Percentiles rank a stretch among this genome's conserved stretches.
Conservation (phyloP, 2,329 filamentous ascomycete species). For the Sclerotinia minor region DNA sequence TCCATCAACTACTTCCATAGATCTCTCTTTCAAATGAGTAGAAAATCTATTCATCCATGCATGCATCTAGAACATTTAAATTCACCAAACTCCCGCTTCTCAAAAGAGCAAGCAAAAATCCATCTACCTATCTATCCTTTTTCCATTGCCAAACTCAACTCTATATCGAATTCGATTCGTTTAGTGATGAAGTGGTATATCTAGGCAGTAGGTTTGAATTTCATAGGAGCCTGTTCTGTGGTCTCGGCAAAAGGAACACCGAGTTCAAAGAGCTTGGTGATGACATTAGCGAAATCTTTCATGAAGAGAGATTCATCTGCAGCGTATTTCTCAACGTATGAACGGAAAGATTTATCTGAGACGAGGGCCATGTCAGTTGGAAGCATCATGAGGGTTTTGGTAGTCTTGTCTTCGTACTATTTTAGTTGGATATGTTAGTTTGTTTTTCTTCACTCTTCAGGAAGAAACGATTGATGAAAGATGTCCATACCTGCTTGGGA, state of each 20-base stretch:
- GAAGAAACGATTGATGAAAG: background rate
- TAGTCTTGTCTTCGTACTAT: slow-evolving; percentile 81
- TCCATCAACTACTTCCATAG: background rate
- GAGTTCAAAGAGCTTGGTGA: slow-evolving; percentile 85
- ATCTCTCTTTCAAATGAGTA: background rate
- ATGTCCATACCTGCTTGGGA: slow-evolving; percentile 62
- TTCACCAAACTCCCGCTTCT: slow-evolving; percentile 11
- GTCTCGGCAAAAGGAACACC: slow-evolving; percentile 82
- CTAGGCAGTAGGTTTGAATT: slow-evolving; percentile 59
- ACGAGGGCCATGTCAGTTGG: slow-evolving; percentile 86
- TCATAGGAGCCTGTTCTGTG: slow-evolving; percentile 56
- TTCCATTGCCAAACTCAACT: background rate
- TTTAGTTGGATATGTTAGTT: slow-evolving; percentile 26
- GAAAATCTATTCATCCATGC: background rate
- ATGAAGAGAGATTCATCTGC: slow-evolving; percentile 91
- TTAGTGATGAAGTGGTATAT: background rate
- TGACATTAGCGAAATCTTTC: slow-evolving; percentile 80
- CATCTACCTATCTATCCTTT: background rate
- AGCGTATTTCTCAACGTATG: slow-evolving; percentile 81
- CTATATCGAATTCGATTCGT: background rate
- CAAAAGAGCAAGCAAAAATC: slow-evolving; percentile 14
- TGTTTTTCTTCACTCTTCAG: background rate
- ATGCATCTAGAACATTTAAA: background rate
- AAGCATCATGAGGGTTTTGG: slow-evolving; percentile 94
- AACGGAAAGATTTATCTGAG: slow-evolving; percentile 83